Evolutionary conservation across 176 grass and related monocot genomes (phyloP).

Genomic region (Eleusine indica): DNA sequence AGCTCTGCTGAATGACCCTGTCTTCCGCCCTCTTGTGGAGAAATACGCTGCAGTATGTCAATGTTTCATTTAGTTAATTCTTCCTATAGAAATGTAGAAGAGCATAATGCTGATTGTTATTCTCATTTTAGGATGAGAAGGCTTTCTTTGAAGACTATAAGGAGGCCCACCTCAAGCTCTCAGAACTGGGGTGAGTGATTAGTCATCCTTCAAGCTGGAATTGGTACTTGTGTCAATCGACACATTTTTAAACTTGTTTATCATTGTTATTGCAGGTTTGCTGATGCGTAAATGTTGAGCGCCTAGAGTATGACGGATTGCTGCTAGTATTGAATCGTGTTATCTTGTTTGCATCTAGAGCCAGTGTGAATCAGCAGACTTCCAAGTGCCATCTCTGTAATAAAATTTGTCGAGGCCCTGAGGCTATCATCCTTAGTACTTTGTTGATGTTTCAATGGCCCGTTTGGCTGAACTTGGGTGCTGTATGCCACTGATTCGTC

Average conservation of each 20-base stretch:
- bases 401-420: slow-evolving; percentile 32
- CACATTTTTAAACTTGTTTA: slow-evolving; percentile 6
- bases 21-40: slow-evolving; percentile 75
- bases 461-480: not conserved
- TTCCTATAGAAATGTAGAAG: not conserved
- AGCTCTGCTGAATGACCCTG: slow-evolving; percentile 70
- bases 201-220: not conserved
- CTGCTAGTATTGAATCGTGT: not conserved
- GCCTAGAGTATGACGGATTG: not conserved
- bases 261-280: slow-evolving; percentile 48
- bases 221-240: not conserved
- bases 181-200: slow-evolving; percentile 65
- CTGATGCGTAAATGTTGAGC: slow-evolving; percentile 52
- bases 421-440: slow-evolving; percentile 8
- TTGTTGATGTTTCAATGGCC: not conserved
- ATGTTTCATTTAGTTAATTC: not conserved
- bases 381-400: slow-evolving; percentile 35
- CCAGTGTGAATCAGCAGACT: slow-evolving; percentile 34
- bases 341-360: slow-evolving; percentile 35
- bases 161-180: slow-evolving; percentile 86
- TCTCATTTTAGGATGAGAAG: slow-evolving; percentile 67
- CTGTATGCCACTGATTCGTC: slow-evolving; percentile 26
- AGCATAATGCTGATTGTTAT: not conserved
- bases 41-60: slow-evolving; percentile 77
- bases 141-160: slow-evolving; percentile 90